Percentiles rank a stretch among this genome's conserved stretches.
phyloP scores from a whole-genome alignment of 2,329 filamentous ascomycete species.

The Scorias spongiosa region DNA sequence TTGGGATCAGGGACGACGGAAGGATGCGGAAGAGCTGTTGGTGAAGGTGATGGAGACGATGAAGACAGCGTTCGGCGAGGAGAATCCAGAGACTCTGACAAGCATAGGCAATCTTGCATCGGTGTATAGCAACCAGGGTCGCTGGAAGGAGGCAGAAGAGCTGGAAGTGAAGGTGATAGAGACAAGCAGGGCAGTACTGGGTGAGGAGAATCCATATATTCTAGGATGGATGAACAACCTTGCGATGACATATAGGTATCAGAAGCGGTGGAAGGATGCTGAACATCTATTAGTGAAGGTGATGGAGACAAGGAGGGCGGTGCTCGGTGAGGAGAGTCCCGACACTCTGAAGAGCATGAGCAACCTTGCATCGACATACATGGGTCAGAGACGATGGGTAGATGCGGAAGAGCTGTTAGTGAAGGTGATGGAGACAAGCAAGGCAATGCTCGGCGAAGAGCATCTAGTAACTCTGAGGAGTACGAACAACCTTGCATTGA shows the following conservation, averaged over 20 bases:
- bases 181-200: background rate
- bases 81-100: background rate
- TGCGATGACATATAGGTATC: background rate
- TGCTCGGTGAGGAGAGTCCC: no score
- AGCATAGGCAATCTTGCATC: background rate
- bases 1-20: conserved; percentile 1
- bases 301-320: no score
- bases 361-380: no score
- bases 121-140: background rate
- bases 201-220: background rate
- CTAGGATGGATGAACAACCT: background rate
- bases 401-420: no score
- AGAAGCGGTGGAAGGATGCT: background rate
- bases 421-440: no score
- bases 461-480: no score
- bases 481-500: no score
- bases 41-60: background rate
- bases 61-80: background rate
- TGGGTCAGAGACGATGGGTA: no score
- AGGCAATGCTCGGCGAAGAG: no score
- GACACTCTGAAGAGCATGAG: no score
- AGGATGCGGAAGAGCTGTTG: conserved; percentile 3
- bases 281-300: no score
- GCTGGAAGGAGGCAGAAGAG: background rate
- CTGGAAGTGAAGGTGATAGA: no score